Base-by-base conservation (phyloP, 306 rosid genomes). In the Vigna radiata region DNA sequence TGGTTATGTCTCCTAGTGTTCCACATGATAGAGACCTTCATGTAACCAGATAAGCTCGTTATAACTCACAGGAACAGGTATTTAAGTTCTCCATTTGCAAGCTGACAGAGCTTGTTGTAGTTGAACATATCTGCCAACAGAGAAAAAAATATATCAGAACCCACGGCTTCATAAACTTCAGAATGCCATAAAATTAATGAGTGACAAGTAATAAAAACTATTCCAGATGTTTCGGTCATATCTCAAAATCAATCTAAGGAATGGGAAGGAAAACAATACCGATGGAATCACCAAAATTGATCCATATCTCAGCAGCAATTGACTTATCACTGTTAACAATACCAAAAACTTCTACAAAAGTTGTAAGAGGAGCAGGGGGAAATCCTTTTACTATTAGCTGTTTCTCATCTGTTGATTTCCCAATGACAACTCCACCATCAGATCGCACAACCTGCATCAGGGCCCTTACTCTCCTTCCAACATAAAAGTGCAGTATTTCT, bases 61-160 rank as follows among this genome's bases (percentile, higher is more conserved):
- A 41, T 37, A 76, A 55, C 77, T 90, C 91, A 94, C 21, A 91
- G 68, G 83, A 94, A 94, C 77, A 94, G 63, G 85, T 89, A 85
- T 62, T 84, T 95, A 73, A 86, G 92, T 70, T 92, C 97, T 60
- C 96, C 97, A 83, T 88, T 89, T 69, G 97, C 97, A 46, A 92
- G 92, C 86, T 76, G 90, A 80, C 97, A 90, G 29, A 95, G 92
- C 87, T 89, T 92, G 81, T 92, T 85, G 92, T 89, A 95, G 73
- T 80, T 74, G 68, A 82, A 41, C 13, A 80, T 75, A 78, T 95
- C 98, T 95, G 97, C 75, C 78, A 73, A 73, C 39, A 53, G 55
- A 8, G 10, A 1, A 64, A 68, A 60, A 56, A 37, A 49, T 9
- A 17, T 16, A 60, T 82, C 60, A 64, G 73, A 83, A 63, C 17